Percentiles rank a stretch among this genome's conserved stretches.
phyloP scores from a whole-genome alignment of 495 filamentous ascomycete species.

The Aspergillus heteromorphus region DNA sequence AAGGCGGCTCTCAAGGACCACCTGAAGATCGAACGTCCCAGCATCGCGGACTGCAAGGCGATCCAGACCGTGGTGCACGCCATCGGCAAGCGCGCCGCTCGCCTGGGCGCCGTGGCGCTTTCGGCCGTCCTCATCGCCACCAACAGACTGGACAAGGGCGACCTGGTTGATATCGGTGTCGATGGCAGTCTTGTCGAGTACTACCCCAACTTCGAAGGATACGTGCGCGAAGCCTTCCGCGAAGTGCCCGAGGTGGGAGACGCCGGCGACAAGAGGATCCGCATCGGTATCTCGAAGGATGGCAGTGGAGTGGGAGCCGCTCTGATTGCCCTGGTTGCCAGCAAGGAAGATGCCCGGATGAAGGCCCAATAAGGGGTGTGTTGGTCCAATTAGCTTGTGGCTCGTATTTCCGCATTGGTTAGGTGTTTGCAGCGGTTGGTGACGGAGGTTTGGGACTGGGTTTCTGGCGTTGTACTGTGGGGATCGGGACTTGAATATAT shows the following conservation, averaged over 20 bases:
- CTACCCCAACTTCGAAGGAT: slow-evolving; percentile 80
- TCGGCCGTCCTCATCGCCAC: slow-evolving; percentile 74
- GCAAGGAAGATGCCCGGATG: slow-evolving; percentile 25
- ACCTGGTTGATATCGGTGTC: slow-evolving; percentile 80
- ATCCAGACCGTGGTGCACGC: slow-evolving; percentile 76
- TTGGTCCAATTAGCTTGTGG: slow-evolving; percentile 2
- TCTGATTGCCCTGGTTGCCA: slow-evolving; percentile 75
- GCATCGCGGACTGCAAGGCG: slow-evolving; percentile 71
- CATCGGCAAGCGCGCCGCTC: slow-evolving; percentile 80
- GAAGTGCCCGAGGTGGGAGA: slow-evolving; percentile 66
- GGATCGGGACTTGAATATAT: background rate
- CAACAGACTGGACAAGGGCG: slow-evolving; percentile 56
- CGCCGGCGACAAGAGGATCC: slow-evolving; percentile 68
- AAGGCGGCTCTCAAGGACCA: slow-evolving; percentile 71
- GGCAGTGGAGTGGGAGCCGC: slow-evolving; percentile 89
- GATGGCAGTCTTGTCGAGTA: slow-evolving; percentile 88
- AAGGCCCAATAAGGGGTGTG: slow-evolving; percentile 4
- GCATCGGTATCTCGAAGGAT: slow-evolving; percentile 92
- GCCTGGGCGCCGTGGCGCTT: slow-evolving; percentile 82
- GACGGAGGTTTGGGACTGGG: background rate
- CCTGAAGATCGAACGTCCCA: slow-evolving; percentile 65
- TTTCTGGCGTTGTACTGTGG: background rate
- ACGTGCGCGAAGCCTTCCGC: slow-evolving; percentile 69
- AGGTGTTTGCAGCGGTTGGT: background rate
- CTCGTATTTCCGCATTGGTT: background rate